Evolutionary conservation across 306 rosid species (phyloP), one percentile per base, ranked within the genome.

Genomic region (Dryas drummondii): DNA sequence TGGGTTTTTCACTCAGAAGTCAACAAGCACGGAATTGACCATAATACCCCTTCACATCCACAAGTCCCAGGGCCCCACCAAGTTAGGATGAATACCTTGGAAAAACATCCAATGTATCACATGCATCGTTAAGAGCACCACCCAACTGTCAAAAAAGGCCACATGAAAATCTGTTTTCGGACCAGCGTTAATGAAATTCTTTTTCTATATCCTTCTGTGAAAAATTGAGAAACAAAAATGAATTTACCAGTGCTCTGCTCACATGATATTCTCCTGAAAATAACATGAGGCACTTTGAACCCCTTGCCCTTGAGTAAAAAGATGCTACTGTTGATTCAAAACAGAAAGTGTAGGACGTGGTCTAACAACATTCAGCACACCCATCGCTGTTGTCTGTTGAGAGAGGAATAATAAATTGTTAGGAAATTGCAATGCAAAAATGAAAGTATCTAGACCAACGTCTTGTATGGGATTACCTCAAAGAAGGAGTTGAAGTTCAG

Each of bases 321-420:
- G 10, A 60, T 73, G 69, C 81, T 89, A 93, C 42, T 73, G 86
- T 60, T 88, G 89, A 82, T 84, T 88, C 81, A 91, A 81, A 68
- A 80, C 92, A 62, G 91, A 82, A 82, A 78, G 77, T 17, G 91
- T 71, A 5, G 97, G 98, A n/a, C 88, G 90, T n/a, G 91, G 88
- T 79, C 96, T 82, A 47, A 91, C 97, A 62, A 93, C 96, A 83
- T 93, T 93, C 79, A 93, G 80, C 52, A 87, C 96, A n/a, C 96
- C 97, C 80, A 88, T 88, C 4, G 98, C 98, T 66, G 98, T 94
- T 64, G 97, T 89, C 97, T 91, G 84, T 86, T 65, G 72, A 49
- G 69, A 37, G 52, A 49, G 51, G 51, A 67, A 67, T 17, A 71
- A 37, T 22, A 19, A 81, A 63, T 26, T 41, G 70, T 60, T 45